A percentile compares a stretch with the other conserved stretches of the same genome.
Evolutionary conservation across 257 asterid genomes (phyloP).

Genomic region (Solanum paucissectum): DNA sequence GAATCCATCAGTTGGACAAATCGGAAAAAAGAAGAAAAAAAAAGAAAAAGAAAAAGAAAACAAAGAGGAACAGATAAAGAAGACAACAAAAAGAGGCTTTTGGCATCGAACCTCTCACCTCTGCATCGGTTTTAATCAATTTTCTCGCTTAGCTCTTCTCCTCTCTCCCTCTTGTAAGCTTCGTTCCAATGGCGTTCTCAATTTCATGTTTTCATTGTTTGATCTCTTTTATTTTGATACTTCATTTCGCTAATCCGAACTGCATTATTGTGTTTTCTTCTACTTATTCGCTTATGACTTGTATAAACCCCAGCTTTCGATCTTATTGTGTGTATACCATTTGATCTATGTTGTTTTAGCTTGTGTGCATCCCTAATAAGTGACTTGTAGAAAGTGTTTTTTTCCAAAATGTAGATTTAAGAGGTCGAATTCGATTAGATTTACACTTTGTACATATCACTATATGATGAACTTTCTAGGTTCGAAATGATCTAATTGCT

Average conservation of each 20-base stretch:
- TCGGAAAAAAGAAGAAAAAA: not conserved
- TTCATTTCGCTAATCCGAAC: slow-evolving; percentile 8
- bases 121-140: not conserved
- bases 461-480: not conserved
- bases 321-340: not conserved
- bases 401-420: not conserved
- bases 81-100: slow-evolving; percentile 1
- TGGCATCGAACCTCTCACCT: slow-evolving; percentile 9
- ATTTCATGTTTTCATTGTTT: slow-evolving; percentile 4
- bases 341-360: not conserved
- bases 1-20: slow-evolving; percentile 23
- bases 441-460: not conserved
- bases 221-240: slow-evolving; percentile 13
- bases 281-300: not conserved
- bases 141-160: slow-evolving; percentile 1
- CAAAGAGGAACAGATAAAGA: not conserved
- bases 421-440: not conserved
- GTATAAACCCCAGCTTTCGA: slow-evolving; percentile 4
- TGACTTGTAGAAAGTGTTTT: not conserved
- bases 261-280: not conserved
- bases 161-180: slow-evolving; percentile 28
- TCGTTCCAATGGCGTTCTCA: not conserved
- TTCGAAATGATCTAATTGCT: not conserved
- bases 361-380: not conserved
- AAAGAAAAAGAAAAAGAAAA: not conserved